Conservation (phyloP, 768 basidiomycete genomes). For the Stropharia rugosoannulata region DNA sequence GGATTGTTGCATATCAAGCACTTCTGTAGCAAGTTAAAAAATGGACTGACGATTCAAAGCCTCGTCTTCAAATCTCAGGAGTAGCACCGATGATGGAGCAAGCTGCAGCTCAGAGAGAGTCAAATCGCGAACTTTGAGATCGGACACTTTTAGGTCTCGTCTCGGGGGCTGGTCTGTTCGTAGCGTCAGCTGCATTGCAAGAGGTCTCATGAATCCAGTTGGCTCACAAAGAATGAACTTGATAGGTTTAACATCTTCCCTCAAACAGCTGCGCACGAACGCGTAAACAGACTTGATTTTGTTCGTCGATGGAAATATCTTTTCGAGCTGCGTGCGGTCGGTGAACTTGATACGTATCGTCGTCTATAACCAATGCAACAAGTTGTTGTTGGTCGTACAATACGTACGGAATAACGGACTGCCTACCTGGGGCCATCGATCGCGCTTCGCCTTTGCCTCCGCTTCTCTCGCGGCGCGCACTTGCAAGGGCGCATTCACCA, state of each 20-base stretch:
- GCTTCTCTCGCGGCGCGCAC: constrained; percentile 64
- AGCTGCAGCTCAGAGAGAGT: constrained; percentile 69
- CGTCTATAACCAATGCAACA: constrained; percentile 46
- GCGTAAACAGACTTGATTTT: constrained; percentile 85
- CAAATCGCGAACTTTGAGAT: constrained; percentile 67
- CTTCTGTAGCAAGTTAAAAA: not conserved
- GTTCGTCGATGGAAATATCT: constrained; percentile 70
- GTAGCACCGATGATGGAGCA: constrained; percentile 76
- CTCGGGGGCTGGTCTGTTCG: constrained; percentile 73
- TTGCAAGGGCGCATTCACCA: constrained; percentile 71
- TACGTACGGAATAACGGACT: not conserved
- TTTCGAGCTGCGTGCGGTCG: constrained; percentile 81
- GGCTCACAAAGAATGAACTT: constrained; percentile 84
- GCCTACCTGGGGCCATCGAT: constrained; percentile 73
- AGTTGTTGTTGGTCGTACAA: not conserved
- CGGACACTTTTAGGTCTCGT: constrained; percentile 81
- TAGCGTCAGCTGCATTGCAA: not conserved
- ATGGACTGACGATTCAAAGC: constrained; percentile 58
- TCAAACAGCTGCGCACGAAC: constrained; percentile 70
- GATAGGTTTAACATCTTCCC: constrained; percentile 73
- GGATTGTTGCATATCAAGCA: not conserved
- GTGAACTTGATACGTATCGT: constrained; percentile 80
- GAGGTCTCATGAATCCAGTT: not conserved
- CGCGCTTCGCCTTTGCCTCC: constrained; percentile 54
- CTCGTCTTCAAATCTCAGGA: constrained; percentile 75